Conservation (phyloP, 2,329 filamentous ascomycete species). For the Alternaria tenuissima region DNA sequence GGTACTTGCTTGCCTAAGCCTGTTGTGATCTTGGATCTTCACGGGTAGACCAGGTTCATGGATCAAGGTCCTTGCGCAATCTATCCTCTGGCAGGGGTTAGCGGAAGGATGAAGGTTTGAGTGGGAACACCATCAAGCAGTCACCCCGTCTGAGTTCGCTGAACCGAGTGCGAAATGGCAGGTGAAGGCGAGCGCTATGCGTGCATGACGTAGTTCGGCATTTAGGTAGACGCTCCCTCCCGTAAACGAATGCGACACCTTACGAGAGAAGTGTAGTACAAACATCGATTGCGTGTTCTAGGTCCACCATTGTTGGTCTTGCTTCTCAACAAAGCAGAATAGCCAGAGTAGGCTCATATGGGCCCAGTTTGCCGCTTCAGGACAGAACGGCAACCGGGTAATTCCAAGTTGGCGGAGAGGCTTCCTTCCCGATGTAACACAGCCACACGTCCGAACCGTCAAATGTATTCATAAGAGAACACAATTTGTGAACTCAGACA, state of each 20-base stretch:
- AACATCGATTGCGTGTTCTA: slow-evolving; percentile 7
- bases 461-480: not conserved
- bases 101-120: slow-evolving; percentile 11
- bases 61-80: slow-evolving; percentile 20
- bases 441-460: slow-evolving; percentile 1
- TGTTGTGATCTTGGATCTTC: slow-evolving; percentile 24
- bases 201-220: slow-evolving; percentile 5
- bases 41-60: slow-evolving; percentile 26
- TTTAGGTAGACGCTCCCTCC: not conserved
- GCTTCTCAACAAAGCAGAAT: slow-evolving; percentile 15
- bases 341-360: slow-evolving; percentile 2
- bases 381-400: slow-evolving; percentile 1
- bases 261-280: not conserved
- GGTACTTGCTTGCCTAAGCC: slow-evolving; percentile 10
- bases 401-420: not conserved
- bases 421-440: slow-evolving; percentile 2
- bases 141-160: slow-evolving; percentile 8
- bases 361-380: not conserved
- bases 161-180: slow-evolving; percentile 6
- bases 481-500: not conserved
- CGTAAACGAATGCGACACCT: slow-evolving; percentile 1
- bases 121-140: slow-evolving; percentile 6
- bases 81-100: slow-evolving; percentile 18
- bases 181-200: slow-evolving; percentile 6
- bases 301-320: slow-evolving; percentile 7